Percentiles rank a stretch among this genome's conserved stretches.
phyloP scores from a whole-genome alignment of 192 early-diverging fungal species.

The Backusella morwellensis region DNA sequence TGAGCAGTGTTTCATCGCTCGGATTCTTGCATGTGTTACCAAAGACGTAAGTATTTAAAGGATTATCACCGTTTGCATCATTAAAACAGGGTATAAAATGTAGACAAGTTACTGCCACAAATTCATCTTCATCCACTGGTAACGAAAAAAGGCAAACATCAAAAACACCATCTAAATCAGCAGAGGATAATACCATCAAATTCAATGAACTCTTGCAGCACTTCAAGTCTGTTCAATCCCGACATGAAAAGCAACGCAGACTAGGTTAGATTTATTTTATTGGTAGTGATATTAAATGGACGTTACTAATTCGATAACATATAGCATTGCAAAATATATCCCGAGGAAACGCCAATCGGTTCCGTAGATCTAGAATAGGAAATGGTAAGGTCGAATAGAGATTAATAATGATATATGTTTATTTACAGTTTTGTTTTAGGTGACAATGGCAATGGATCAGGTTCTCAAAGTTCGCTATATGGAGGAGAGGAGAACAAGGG shows the following conservation, averaged over 20 bases:
- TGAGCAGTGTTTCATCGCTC: conserved; percentile 79
- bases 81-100: background rate
- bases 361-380: background rate
- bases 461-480: background rate
- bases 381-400: background rate
- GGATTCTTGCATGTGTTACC: conserved; percentile 61
- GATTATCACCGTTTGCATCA: background rate
- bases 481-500: background rate
- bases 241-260: conserved; percentile 71
- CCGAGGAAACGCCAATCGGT: background rate
- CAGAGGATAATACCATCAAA: conserved; percentile 43
- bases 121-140: background rate
- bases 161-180: conserved; percentile 14
- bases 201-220: conserved; percentile 73
- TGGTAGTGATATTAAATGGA: background rate
- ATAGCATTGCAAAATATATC: conserved; percentile 8
- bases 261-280: conserved; percentile 22
- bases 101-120: background rate
- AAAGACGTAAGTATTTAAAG: conserved; percentile 39
- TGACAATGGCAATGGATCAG: background rate
- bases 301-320: background rate
- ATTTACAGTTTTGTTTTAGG: background rate
- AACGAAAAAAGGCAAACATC: conserved; percentile 19
- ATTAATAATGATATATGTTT: too few relatives aligned
- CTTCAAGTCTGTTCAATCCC: conserved; percentile 67